Evolutionary conservation across 2,329 filamentous ascomycete species (phyloP), one percentile per base, ranked within the genome.

Genomic region (Paradendryphiella salina): DNA sequence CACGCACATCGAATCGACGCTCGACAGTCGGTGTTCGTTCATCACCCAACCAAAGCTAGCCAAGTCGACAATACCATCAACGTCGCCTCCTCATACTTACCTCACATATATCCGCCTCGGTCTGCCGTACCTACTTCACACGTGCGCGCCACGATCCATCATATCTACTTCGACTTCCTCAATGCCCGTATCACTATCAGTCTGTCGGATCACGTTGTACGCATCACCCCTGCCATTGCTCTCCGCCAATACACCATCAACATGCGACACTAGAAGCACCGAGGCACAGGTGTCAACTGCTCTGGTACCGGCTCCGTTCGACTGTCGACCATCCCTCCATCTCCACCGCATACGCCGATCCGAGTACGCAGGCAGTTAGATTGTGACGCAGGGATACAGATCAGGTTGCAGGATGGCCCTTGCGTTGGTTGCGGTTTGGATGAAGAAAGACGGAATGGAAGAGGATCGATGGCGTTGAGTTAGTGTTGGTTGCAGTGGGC

Each of bases 391-490:
- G 35, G 44, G 44, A 46, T 46, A 18, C 28, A 46, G 35, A 11
- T 10, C 18, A 38, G 35, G 18, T 35, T 46, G 44, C 35, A 46
- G 21, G 44, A 18, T 32, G 44, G 35, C 44, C 44, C 44, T 46
- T 33, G 28, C 23, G 44, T 32, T 39, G 35, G 44, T 39, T 32
- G 44, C 44, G 44, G 44, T 39, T 39, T 38, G 44, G 44, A 46
- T 46, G 34, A 46, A 23, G 44, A 46, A 40, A 32, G 35, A 46
- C 21, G 35, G 15, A 45, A 45, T 7, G 8, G 14, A 45, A 32
- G 21, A 29, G 42, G 42, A 36, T 45, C 42, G 3, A 32, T 39
- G 35, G 44, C 17, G 35, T 46, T 46, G 35, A 36, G n/a, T 18
- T 15, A 18, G 38, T 21, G 29, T 38, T 46, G 18, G 3, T 23